Base-by-base conservation (phyloP, 2,329 filamentous ascomycete genomes). In the Colletotrichum sp. region DNA sequence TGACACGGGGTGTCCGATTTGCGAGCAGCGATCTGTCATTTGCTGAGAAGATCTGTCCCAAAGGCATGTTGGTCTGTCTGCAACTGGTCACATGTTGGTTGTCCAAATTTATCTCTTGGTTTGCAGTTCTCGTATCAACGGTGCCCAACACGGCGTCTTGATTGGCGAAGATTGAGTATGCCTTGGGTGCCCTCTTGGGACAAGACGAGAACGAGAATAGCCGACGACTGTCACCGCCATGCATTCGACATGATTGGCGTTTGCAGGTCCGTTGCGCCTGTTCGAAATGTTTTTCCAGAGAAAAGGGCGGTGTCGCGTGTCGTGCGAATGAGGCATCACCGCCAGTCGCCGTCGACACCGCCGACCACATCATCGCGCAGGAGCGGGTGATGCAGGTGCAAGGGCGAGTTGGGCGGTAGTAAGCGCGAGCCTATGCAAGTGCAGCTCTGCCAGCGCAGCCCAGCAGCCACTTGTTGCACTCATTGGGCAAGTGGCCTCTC, bases 321-420 rank as follows among this genome's bases (percentile, higher is more conserved):
- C 67, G 34, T 52, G 44, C 49, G 24, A 60, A 32, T 70, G 68
- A 55, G 68, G 68, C 57, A 63, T 76, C 57, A 69, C 65, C 57
- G 70, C 69, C 26, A 64, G 44, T 73, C 65, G 62, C 60, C 18
- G 28, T 64, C 59, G 59, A 65, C 57, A 65, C 49, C 24, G 59
- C 49, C 55, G 34, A 59, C 57, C 74, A 76, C 71, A 52, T 76
- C 74, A 76, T 74, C 70, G 32, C 69, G 70, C 74, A 76, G 70
- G 21, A 49, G 52, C 55, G 24, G 36, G 18, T 52, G 44, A 52
- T 52, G 44, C 44, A 52, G n/a, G 44, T 21, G 44, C 44, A 52
- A 52, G 44, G 44, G 44, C 44, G 16, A 52, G 44, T 21, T 13
- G 44, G 44, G n/a, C 12, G 44, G 44, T 24, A 21, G 44, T 24